Evolutionary conservation across 768 basidiomycete genomes (phyloP).

Genomic region (Amanita phalloides): DNA sequence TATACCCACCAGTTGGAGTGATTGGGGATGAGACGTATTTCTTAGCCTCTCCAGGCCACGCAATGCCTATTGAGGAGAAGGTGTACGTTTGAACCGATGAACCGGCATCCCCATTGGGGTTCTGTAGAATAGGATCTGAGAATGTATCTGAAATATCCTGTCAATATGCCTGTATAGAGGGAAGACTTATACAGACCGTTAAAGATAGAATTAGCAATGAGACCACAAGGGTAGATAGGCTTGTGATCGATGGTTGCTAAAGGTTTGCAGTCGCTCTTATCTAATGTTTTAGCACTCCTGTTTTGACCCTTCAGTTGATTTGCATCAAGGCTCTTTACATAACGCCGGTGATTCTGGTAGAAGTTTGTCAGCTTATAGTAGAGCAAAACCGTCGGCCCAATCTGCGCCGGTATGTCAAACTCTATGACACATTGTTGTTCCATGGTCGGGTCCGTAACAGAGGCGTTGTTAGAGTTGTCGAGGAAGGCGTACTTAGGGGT

Average conservation of each 20-base stretch:
- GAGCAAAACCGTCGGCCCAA: slow-evolving; percentile 68
- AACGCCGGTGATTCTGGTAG: slow-evolving; percentile 97
- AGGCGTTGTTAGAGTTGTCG: slow-evolving; percentile 34
- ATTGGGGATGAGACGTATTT: slow-evolving; percentile 67
- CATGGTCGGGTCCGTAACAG: slow-evolving; percentile 30
- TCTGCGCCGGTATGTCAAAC: slow-evolving; percentile 74
- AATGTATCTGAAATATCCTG: slow-evolving; percentile 56
- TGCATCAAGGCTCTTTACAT: slow-evolving; percentile 83
- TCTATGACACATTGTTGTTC: slow-evolving; percentile 62
- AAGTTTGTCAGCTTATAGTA: slow-evolving; percentile 98
- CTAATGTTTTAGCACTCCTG: slow-evolving; percentile 36
- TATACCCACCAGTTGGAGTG: slow-evolving; percentile 32
- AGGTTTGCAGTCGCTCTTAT: slow-evolving; percentile 81
- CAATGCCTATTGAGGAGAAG: slow-evolving; percentile 74
- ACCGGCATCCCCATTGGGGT: slow-evolving; percentile 36
- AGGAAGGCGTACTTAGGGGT: slow-evolving; percentile 74
- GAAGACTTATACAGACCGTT: slow-evolving; percentile 50
- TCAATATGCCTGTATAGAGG: not conserved
- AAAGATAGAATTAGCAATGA: slow-evolving; percentile 95
- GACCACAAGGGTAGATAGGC: slow-evolving; percentile 86
- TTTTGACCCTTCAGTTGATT: slow-evolving; percentile 75
- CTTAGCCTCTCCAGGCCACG: slow-evolving; percentile 92
- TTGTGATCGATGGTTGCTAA: slow-evolving; percentile 45
- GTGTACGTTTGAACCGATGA: slow-evolving; percentile 42
- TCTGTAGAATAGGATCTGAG: slow-evolving; percentile 46